A percentile compares a stretch with the other conserved stretches of the same genome.
These are phyloP conservation scores for Ganoderma resinaceum DNA, from an alignment of 1,284 basidiomycete species.

Conservation along the genomic window DNA sequence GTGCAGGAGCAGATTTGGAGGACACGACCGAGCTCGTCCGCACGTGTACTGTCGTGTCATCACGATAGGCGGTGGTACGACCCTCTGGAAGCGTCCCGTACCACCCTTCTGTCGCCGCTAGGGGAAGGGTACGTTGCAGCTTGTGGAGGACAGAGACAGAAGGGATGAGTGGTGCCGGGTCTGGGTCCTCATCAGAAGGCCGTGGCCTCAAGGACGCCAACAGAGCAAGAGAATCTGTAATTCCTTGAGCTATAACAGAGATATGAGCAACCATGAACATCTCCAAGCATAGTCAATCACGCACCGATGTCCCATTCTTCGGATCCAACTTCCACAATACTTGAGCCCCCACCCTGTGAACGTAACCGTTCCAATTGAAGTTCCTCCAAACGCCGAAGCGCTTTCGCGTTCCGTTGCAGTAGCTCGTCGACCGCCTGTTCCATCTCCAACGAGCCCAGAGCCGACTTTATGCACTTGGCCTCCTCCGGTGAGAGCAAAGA, in stretches of 20 bases:
- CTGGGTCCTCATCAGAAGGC: constrained; percentile 46
- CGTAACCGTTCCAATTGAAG: constrained; percentile 65
- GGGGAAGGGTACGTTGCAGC: constrained; percentile 72
- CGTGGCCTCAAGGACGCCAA: constrained; percentile 76
- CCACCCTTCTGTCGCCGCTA: constrained; percentile 68
- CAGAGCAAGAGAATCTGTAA: constrained; percentile 70
- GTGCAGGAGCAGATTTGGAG: constrained; percentile 39
- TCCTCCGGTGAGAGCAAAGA: constrained; percentile 64
- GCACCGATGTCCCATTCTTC: constrained; percentile 83
- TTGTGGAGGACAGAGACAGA: constrained; percentile 66
- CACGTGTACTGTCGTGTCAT: constrained; percentile 71
- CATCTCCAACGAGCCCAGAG: constrained; percentile 64
- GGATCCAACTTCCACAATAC: constrained; percentile 62
- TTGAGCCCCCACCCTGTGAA: constrained; percentile 51
- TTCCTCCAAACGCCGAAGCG: constrained; percentile 66
- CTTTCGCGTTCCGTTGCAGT: constrained; percentile 66
- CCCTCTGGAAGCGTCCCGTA: constrained; percentile 73
- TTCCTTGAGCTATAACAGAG: constrained; percentile 64
- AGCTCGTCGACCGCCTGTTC: constrained; percentile 73
- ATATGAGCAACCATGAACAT: constrained; percentile 7
- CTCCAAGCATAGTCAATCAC: constrained; percentile 31
- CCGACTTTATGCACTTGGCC: constrained; percentile 58
- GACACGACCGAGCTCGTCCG: constrained; percentile 54
- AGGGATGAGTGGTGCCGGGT: constrained; percentile 56
- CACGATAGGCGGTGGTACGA: constrained; percentile 65